A percentile compares a stretch with the other conserved stretches of the same genome.
Evolutionary conservation across 2,329 filamentous ascomycete genomes (phyloP).

Genomic region (Penicillium palitans): DNA sequence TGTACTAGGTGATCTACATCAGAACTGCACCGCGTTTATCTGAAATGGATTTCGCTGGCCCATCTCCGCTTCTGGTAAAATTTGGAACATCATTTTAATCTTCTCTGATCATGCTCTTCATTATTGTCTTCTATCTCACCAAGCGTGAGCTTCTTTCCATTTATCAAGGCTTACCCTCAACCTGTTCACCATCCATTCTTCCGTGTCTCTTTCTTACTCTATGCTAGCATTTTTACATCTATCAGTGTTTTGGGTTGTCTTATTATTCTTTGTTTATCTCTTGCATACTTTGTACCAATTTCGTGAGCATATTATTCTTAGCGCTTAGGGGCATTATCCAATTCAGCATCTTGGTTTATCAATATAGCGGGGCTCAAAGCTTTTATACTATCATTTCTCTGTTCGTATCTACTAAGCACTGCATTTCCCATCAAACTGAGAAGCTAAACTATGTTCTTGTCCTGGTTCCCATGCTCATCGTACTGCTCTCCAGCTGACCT

Average conservation of each 20-base stretch:
- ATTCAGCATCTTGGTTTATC: constrained; percentile 14
- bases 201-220: neutral
- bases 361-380: constrained; percentile 7
- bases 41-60: constrained; percentile 1
- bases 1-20: constrained; percentile 20
- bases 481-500: neutral
- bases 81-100: constrained; percentile 10
- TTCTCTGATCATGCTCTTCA: constrained; percentile 21
- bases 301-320: constrained; percentile 13
- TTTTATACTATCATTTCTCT: neutral
- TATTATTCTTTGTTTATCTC: neutral
- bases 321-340: constrained; percentile 13
- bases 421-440: neutral
- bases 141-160: neutral
- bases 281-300: constrained; percentile 14
- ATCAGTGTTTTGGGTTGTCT: constrained; percentile 8
- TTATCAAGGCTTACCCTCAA: constrained; percentile 3
- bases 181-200: neutral
- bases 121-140: constrained; percentile 3
- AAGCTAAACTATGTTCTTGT: neutral
- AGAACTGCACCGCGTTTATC: neutral
- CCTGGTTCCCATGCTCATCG: neutral
- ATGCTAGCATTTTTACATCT: constrained; percentile 1
- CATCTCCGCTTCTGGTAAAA: constrained; percentile 5
- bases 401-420: neutral